Evolutionary conservation across 2,329 filamentous ascomycete genomes (phyloP), one percentile per base, ranked within the genome.

Genomic region (Bisporella sp.): DNA sequence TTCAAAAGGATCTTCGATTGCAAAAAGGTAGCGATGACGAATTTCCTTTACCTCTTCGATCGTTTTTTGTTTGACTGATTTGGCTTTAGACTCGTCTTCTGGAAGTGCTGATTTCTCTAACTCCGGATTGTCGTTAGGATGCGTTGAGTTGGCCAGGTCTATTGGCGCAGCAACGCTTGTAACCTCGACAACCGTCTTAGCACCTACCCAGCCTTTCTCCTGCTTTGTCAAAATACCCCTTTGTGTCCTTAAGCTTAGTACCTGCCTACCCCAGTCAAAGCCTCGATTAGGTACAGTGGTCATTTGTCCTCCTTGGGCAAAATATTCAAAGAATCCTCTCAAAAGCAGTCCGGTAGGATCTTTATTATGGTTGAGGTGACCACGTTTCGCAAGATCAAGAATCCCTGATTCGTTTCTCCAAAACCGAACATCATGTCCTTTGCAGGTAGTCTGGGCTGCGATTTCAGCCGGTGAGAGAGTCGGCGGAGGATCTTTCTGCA

Each of bases 1-100:
- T 70, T 96, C 89, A 62, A 96, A 96, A 0, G 91, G 91, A 65
- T 96, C 91, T 64, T 96, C 91, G 53, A 96, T 91, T 32, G 89
- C 88, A 57, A 96, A 87, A 4, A 96, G 76, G 65, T 89, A 95
- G 9, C 89, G 81, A 62, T 90, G 81, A 2, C 87, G 80, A 11
- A 92, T 77, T 62, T 90, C 87, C 59, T 85, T 87, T 5, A 56
- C 60, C 43, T 67, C 63, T 47, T 63, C 64, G 8, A 61, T 48
- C 0, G 52, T 57, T 47, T 58, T 59, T 6, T 49, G 46, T 37
- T 59, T 60, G 1, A 54, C 45, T 40, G 41, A 32, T 28, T 57
- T 51, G 4, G 45, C 21, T 49, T 53, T 47, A 21, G 46, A 9
- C 30, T 55, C 54, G 9, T 31, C 37, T 11, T 41, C 37, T 6